Conservation (phyloP, 129 eudicot species). For the Rutidosis leptorrhynchoides region DNA sequence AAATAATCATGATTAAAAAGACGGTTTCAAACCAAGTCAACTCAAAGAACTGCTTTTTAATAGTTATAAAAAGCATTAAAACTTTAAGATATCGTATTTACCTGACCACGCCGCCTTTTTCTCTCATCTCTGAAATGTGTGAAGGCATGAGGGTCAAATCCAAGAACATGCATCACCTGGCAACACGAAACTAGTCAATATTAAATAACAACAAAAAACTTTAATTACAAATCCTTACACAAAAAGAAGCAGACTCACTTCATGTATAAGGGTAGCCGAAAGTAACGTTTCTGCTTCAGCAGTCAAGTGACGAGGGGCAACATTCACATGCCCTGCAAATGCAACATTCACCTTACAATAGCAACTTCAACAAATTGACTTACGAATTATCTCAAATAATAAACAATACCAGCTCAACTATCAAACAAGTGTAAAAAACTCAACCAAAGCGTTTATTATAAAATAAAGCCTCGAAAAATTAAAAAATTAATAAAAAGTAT, state of each 20-base stretch:
- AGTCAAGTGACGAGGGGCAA: slow-evolving; percentile 98
- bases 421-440: not conserved
- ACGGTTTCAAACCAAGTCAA: not conserved
- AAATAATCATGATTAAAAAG: not conserved
- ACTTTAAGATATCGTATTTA: slow-evolving; percentile 16
- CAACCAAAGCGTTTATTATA: not conserved
- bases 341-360: not conserved
- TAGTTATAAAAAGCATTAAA: not conserved
- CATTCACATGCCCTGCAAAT: slow-evolving; percentile 90
- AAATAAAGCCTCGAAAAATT: not conserved
- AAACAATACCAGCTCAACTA: not conserved
- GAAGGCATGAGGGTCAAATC: slow-evolving; percentile 96
- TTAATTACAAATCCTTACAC: not conserved
- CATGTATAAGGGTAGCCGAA: slow-evolving; percentile 90
- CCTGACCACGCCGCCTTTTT: slow-evolving; percentile 82
- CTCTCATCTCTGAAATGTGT: slow-evolving; percentile 96
- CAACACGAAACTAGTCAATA: slow-evolving; percentile 9
- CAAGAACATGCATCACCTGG: slow-evolving; percentile 98
- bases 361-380: not conserved
- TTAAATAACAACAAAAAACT: not conserved
- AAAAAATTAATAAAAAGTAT: not conserved
- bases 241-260: slow-evolving; percentile 44
- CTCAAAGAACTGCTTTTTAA: not conserved
- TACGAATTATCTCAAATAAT: no score
- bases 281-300: slow-evolving; percentile 95